phyloP scores from a whole-genome alignment of 2,329 filamentous ascomycete species.

The Beauveria caledonica region DNA sequence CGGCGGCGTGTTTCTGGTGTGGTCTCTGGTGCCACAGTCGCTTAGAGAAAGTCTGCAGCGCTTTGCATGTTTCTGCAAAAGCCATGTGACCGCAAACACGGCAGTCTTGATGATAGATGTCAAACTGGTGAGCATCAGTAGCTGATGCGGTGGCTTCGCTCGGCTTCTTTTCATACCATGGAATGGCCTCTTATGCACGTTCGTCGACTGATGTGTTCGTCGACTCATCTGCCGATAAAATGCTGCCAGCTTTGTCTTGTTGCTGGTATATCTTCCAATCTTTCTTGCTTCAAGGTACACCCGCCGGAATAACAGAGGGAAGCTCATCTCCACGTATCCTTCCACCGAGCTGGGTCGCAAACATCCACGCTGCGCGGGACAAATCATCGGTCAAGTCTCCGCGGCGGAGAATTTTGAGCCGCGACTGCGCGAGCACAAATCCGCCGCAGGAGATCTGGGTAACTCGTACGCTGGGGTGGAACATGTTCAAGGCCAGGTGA shows the following conservation, averaged over 20 bases:
- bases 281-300: neutral
- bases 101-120: neutral
- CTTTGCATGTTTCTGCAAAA: neutral
- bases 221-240: too few relatives aligned
- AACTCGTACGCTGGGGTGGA: constrained; percentile 46
- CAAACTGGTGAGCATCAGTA: neutral
- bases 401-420: constrained; percentile 38
- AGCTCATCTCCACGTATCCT: constrained; percentile 23
- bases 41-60: neutral
- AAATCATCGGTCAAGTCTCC: constrained; percentile 24
- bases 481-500: constrained; percentile 47
- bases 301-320: constrained; percentile 17
- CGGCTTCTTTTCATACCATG: neutral
- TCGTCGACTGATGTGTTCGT: too few relatives aligned
- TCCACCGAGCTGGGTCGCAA: constrained; percentile 28
- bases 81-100: neutral
- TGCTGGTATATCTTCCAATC: neutral
- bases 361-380: constrained; percentile 29
- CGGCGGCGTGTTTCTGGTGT: neutral
- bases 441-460: constrained; percentile 47
- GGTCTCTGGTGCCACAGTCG: neutral
- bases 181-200: neutral
- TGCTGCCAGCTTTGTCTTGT: neutral
- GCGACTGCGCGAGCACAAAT: constrained; percentile 45
- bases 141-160: neutral